Evolutionary conservation across 441 rosid species (phyloP), one percentile per base, ranked within the genome.

Genomic region (Sinapis alba): DNA sequence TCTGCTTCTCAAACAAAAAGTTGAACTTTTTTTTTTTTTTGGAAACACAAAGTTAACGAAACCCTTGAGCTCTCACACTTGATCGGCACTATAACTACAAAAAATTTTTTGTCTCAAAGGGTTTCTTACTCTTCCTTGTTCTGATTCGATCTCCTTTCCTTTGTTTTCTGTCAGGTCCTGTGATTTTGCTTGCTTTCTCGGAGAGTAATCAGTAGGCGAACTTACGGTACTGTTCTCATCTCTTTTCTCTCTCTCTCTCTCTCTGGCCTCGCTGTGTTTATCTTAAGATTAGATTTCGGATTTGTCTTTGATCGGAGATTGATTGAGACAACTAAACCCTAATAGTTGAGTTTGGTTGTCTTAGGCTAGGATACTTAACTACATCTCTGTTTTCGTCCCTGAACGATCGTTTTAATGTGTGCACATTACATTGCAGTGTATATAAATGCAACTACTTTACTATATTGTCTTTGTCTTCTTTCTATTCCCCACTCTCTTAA

Each of bases 191-290:
- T 8, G 36, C 2, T 30, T 30, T 30, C 36, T 30, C 11, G 11
- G 36, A 30, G 36, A 23, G n/a, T 23, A 23, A 23, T 23, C 26
- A 3, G 2, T 23, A 23, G 26, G 26, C 26, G 26, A 23, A 23
- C 47, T 1, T 4, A 41, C 12, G 76, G 76, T 63, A 72, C 69
- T 72, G 28, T 58, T 53, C 63, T 62, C 68, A 20, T 50, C 65
- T 54, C 72, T 36, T 3, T 62, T 15, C 9, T 27, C 60, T 70
- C 74, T n/a, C n/a, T n/a, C n/a, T n/a, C n/a, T n/a, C n/a, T 61
- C 34, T 51, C 4, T 50, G n/a, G 18, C 13, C 27, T 53, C 28
- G 16, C 32, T 62, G 26, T 51, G 53, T 60, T 60, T 28, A 20
- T n/a, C 4, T 11, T 8, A 19, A 19, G 57, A 15, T 11, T 50